A percentile compares a stretch with the other conserved stretches of the same genome.
Conservation (phyloP, 1,284 basidiomycete species). For the Malassezia slooffiae region DNA sequence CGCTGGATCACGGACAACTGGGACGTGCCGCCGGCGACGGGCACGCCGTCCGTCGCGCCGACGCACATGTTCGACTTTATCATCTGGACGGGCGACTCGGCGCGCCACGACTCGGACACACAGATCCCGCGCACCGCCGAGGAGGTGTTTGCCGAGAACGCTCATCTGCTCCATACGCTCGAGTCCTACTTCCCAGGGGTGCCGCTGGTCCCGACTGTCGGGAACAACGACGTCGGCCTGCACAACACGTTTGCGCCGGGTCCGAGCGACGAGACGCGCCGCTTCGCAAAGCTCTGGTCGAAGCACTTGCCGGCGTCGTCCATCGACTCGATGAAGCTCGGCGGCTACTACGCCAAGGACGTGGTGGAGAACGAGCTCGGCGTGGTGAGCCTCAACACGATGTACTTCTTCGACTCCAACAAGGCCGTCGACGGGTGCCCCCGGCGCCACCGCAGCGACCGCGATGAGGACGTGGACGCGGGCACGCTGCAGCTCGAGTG, state of each 20-base stretch:
- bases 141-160: constrained; percentile 71
- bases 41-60: not conserved
- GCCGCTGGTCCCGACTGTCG: constrained; percentile 71
- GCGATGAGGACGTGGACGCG: constrained; percentile 18
- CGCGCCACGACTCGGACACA: constrained; percentile 79
- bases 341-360: constrained; percentile 73
- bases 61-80: constrained; percentile 59
- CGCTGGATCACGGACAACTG: constrained; percentile 69
- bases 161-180: constrained; percentile 61
- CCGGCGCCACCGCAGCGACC: constrained; percentile 12
- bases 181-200: constrained; percentile 63
- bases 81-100: constrained; percentile 81
- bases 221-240: constrained; percentile 51
- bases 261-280: constrained; percentile 63
- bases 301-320: constrained; percentile 70
- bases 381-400: constrained; percentile 75
- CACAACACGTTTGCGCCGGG: constrained; percentile 53
- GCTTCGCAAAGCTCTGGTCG: constrained; percentile 60
- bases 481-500: constrained; percentile 55
- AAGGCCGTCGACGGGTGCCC: constrained; percentile 56
- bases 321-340: constrained; percentile 52
- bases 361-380: constrained; percentile 66
- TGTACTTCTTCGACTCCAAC: constrained; percentile 86
- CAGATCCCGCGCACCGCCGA: constrained; percentile 64
- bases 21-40: constrained; percentile 48